Evolutionary conservation across 306 rosid genomes (phyloP), one percentile per base, ranked within the genome.

Genomic region (Acmispon strigosus): DNA sequence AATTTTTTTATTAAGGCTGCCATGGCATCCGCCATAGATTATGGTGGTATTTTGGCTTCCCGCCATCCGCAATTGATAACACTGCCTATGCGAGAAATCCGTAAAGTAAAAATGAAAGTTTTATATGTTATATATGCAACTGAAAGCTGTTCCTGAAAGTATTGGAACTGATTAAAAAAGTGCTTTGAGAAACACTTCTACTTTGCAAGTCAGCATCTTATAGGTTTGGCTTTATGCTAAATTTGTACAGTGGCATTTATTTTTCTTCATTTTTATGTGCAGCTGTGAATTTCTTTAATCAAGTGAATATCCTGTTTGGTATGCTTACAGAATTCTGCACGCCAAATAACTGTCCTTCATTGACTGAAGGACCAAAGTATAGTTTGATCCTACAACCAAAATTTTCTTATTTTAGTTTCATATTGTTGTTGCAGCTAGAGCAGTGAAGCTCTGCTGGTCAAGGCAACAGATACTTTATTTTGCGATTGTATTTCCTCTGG

Each of bases 221-320:
- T 22, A 27, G 3, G 32, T 27, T 3, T 27, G 32, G 32, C 32
- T 27, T 27, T 27, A 27, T 27, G 32, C 32, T 27, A 0, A 4
- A 27, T 27, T 34, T 69, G 2, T 24, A 10, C 47, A 48, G 57
- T 20, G 50, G 3, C 41, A 24, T 64, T 60, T 57, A 32, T 50
- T 39, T 39, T n/a, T 59, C 55, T n/a, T 59, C 55, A 17, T 22
- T 37, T 67, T 50, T 64, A 17, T 51, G 42, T 29, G 69, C 89
- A 92, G 96, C 96, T 29, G 97, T 89, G 47, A 94, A 92, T 70
- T 92, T 92, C 74, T 92, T 92, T 83, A 92, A 92, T 82, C 96
- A 92, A 83, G 93, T 92, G 78, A 92, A 87, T 77, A 79, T 92
- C 66, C 84, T 92, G 10, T 83, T 72, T 57, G 97, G 97, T 10